Conservation (phyloP, 2,329 filamentous ascomycete species). For the Phialophora chinensis region DNA sequence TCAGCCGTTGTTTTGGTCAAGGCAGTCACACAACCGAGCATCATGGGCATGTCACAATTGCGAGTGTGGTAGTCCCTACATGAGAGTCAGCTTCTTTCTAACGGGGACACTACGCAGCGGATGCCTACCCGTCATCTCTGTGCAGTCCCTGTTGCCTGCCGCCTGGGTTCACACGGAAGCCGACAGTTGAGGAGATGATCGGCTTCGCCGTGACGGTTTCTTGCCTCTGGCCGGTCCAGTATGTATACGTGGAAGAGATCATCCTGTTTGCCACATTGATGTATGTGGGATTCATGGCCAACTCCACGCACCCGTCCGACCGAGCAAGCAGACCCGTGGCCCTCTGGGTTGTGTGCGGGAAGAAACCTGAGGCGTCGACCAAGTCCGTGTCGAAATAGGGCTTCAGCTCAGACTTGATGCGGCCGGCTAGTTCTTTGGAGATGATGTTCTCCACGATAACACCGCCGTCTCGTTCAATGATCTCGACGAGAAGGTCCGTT, state of each 20-base stretch:
- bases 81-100: constrained; percentile 44
- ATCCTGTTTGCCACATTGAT: constrained; percentile 46
- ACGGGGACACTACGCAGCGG: constrained; percentile 37
- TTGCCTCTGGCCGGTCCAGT: constrained; percentile 43
- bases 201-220: constrained; percentile 36
- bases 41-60: constrained; percentile 47
- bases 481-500: constrained; percentile 26
- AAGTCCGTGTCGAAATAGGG: constrained; percentile 40
- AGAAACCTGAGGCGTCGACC: constrained; percentile 39
- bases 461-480: constrained; percentile 35
- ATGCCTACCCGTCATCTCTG: constrained; percentile 42
- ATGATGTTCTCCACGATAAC: constrained; percentile 38
- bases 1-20: constrained; percentile 39
- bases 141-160: constrained; percentile 40
- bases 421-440: constrained; percentile 25
- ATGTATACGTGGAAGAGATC: constrained; percentile 47
- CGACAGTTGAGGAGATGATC: constrained; percentile 43
- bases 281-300: constrained; percentile 46
- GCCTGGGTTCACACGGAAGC: constrained; percentile 42
- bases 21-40: constrained; percentile 50
- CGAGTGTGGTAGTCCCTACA: constrained; percentile 40
- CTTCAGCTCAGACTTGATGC: constrained; percentile 39
- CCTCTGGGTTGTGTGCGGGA: constrained; percentile 41
- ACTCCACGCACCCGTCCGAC: constrained; percentile 49
- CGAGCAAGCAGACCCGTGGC: constrained; percentile 49